Percentiles rank a stretch among this genome's conserved stretches.
These are phyloP conservation scores for Hevea brasiliensis DNA, from an alignment of 345 rosid genomes.

Conservation along the genomic window DNA sequence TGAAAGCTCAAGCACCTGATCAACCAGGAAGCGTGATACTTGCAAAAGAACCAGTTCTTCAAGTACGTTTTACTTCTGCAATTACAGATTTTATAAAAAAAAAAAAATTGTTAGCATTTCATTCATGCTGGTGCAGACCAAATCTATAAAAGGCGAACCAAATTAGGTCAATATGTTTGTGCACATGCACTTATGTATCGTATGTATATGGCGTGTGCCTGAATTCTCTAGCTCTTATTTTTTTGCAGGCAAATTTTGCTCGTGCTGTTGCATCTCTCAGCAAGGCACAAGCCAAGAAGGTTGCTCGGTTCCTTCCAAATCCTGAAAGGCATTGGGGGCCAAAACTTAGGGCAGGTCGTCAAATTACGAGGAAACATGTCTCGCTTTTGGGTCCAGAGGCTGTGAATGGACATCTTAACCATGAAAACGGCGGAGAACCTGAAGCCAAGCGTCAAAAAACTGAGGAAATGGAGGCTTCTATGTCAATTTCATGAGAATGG, in stretches of 20 bases:
- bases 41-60: constrained; percentile 79
- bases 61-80: constrained; percentile 43
- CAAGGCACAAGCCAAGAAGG: constrained; percentile 94
- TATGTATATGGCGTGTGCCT: background rate
- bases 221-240: constrained; percentile 9
- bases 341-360: constrained; percentile 91
- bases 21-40: constrained; percentile 90
- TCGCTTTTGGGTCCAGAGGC: constrained; percentile 92
- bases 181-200: background rate
- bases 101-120: background rate
- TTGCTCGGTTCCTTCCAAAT: constrained; percentile 87
- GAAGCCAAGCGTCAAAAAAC: constrained; percentile 51
- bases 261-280: constrained; percentile 83
- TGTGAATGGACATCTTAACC: constrained; percentile 69
- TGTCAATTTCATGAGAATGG: background rate
- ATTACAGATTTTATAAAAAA: background rate
- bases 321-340: constrained; percentile 99
- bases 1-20: constrained; percentile 78
- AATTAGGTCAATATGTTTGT: no score
- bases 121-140: no score
- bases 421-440: constrained; percentile 41
- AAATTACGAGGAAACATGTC: constrained; percentile 87
- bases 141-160: no score
- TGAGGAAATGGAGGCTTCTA: constrained; percentile 22
- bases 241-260: constrained; percentile 80